Evolutionary conservation across 192 early-diverging fungal species (phyloP), one percentile per base, ranked within the genome.

Genomic region (Geosiphon pyriformis): DNA sequence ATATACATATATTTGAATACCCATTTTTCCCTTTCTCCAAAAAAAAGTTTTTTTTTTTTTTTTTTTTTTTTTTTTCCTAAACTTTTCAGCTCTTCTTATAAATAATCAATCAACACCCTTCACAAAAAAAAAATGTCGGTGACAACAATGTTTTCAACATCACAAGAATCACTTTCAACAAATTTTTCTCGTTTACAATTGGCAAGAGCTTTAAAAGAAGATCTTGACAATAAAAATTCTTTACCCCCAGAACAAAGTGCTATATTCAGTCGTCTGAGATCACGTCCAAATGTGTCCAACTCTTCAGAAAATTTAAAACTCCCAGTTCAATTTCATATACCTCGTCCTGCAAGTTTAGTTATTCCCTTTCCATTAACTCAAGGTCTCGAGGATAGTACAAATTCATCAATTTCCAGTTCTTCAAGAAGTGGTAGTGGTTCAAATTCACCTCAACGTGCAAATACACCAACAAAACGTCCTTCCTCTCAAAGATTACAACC

Each of bases 161-260:
- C n/a, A n/a, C n/a, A n/a, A n/a, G n/a, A n/a, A n/a, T n/a, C n/a
- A n/a, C n/a, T n/a, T n/a, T n/a, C n/a, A n/a, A n/a, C n/a, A n/a
- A 42, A 42, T 23, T 55, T 55, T 55, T 55, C 53, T 20, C 53
- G 53, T 12, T 12, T 55, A 26, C 53, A 29, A 55, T 23, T 55
- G 12, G 53, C 53, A 55, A 12, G 27, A 55, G 53, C 53, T 0
- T 29, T 55, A 23, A 55, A 55, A 29, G 53, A 55, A 55, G 53
- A 55, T 55, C 53, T 29, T 42, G 37, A 42, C 6, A 15, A 42
- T 15, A 15, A 42, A 42, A 42, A 42, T 15, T 6, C 37, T 6
- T 42, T 42, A 42, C 37, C 37, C 6, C 37, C 37, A 42, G 37
- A 42, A 42, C 6, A 42, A 42, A 42, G 37, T 42, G 37, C 37